Evolutionary conservation across 2,329 filamentous ascomycete genomes (phyloP).

Genomic region (Ceratocystis variospora): DNA sequence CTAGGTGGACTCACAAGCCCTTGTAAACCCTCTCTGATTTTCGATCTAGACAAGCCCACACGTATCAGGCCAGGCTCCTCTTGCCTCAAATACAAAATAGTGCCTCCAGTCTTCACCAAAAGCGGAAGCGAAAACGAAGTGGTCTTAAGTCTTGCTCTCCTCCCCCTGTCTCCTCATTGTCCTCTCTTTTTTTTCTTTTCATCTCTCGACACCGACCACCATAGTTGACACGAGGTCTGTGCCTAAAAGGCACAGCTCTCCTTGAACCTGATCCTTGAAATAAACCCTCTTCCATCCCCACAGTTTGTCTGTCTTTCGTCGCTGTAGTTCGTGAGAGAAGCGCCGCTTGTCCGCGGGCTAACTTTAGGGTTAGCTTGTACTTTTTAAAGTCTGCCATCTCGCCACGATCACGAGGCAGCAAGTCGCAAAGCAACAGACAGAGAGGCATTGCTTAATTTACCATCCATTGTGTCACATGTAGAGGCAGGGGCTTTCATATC

Average conservation of each 20-base stretch:
- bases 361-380: too few species aligned
- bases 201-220: not conserved
- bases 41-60: not conserved
- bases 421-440: not conserved
- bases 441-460: not conserved
- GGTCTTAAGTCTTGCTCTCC: not conserved
- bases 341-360: too few species aligned
- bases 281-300: not conserved
- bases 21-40: not conserved
- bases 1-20: too few species aligned
- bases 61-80: not conserved
- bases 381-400: too few species aligned
- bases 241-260: not conserved
- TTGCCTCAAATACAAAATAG: not conserved
- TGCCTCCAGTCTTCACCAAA: not conserved
- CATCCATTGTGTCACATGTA: not conserved
- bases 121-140: not conserved
- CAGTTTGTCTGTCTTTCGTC: too few species aligned
- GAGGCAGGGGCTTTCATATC: not conserved
- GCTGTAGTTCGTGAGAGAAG: too few species aligned
- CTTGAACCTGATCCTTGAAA: not conserved
- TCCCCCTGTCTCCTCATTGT: not conserved
- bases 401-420: not conserved
- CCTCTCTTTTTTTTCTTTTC: constrained; percentile 3
- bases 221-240: not conserved